Evolutionary conservation across 2,329 filamentous ascomycete genomes (phyloP).

Genomic region (Aspergillus sp.): DNA sequence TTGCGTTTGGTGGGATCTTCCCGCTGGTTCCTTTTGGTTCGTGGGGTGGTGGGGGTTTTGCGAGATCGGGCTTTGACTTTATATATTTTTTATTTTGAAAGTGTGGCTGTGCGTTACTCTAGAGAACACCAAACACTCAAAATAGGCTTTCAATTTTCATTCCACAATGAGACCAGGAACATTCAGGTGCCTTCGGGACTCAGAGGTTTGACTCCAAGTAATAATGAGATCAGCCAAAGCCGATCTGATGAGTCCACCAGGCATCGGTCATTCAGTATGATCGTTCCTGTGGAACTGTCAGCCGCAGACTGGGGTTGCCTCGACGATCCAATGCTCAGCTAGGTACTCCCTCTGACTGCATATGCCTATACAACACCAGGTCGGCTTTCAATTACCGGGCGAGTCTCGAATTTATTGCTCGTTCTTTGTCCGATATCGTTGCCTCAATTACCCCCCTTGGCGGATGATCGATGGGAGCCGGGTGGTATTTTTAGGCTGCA

Average conservation of each 20-base stretch:
- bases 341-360: background rate
- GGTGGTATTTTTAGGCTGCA: slow-evolving; percentile 9
- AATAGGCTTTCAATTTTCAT: background rate
- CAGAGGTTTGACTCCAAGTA: background rate
- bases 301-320: background rate
- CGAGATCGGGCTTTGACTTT: background rate
- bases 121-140: background rate
- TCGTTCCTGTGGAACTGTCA: background rate
- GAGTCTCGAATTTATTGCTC: background rate
- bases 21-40: too few relatives aligned
- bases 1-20: too few relatives aligned
- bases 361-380: background rate
- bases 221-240: background rate
- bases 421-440: background rate
- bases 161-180: background rate
- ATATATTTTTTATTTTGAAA: background rate
- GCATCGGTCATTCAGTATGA: background rate
- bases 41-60: background rate
- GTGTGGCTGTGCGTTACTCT: background rate
- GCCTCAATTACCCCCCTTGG: background rate
- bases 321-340: background rate
- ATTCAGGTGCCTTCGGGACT: background rate
- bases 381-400: background rate
- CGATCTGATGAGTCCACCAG: background rate
- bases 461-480: background rate